Evolutionary conservation across 2,329 filamentous ascomycete genomes (phyloP).

Genomic region (Fusarium sp.): DNA sequence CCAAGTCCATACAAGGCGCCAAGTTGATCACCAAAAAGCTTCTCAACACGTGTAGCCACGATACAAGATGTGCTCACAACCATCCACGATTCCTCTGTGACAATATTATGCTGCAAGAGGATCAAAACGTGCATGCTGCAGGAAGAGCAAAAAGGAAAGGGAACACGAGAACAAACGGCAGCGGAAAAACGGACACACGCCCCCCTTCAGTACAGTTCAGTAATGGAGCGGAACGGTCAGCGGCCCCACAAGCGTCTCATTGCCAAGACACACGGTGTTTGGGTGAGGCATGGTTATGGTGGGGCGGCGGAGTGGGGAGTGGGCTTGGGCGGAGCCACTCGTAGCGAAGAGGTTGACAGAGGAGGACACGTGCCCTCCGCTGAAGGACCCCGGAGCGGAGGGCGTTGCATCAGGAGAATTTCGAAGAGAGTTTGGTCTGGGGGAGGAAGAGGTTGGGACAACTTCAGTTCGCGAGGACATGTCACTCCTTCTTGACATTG

Average conservation of each 20-base stretch:
- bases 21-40: slow-evolving; percentile 19
- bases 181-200: slow-evolving; percentile 17
- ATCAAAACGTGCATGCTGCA: slow-evolving; percentile 11
- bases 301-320: slow-evolving; percentile 22
- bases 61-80: not conserved
- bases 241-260: slow-evolving; percentile 28
- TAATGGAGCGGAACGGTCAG: slow-evolving; percentile 27
- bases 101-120: slow-evolving; percentile 17
- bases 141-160: not conserved
- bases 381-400: slow-evolving; percentile 25
- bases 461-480: not conserved
- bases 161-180: slow-evolving; percentile 5
- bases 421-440: not conserved
- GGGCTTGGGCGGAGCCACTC: slow-evolving; percentile 29
- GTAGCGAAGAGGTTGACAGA: not conserved
- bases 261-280: slow-evolving; percentile 19
- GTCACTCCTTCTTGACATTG: slow-evolving; percentile 6
- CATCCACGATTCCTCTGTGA: slow-evolving; percentile 24
- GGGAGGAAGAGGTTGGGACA: not conserved
- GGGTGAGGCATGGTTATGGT: slow-evolving; percentile 10
- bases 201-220: not conserved
- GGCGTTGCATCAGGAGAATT: slow-evolving; percentile 1
- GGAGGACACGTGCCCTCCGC: slow-evolving; percentile 37
- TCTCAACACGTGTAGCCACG: slow-evolving; percentile 11
- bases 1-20: slow-evolving; percentile 21